Evolutionary conservation across 2,329 filamentous ascomycete genomes (phyloP).

Genomic region (Hypoxylon sp.): DNA sequence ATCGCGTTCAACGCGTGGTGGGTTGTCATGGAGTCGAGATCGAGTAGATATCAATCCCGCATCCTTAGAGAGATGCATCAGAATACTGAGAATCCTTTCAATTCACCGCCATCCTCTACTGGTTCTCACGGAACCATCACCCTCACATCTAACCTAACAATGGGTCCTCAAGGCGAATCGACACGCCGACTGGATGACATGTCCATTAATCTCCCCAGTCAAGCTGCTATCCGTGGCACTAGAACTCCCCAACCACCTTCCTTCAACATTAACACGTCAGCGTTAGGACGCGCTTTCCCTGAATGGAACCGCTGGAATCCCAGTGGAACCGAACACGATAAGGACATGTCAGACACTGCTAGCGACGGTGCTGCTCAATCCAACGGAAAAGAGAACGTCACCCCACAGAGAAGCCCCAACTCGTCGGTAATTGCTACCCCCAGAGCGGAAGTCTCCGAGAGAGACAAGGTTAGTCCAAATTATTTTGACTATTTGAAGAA

Average conservation of each 20-base stretch:
- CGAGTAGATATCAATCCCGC: slow-evolving; percentile 52
- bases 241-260: slow-evolving; percentile 45
- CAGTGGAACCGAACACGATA: slow-evolving; percentile 45
- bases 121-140: slow-evolving; percentile 71
- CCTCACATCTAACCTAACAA: slow-evolving; percentile 69
- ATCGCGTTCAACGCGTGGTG: slow-evolving; percentile 45
- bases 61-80: slow-evolving; percentile 57
- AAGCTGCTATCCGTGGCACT: slow-evolving; percentile 39
- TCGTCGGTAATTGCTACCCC: slow-evolving; percentile 34
- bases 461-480: slow-evolving; percentile 34
- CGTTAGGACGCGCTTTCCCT: slow-evolving; percentile 65
- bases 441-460: slow-evolving; percentile 25
- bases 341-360: slow-evolving; percentile 55
- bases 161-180: slow-evolving; percentile 68
- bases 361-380: slow-evolving; percentile 49
- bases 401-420: slow-evolving; percentile 51
- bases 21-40: slow-evolving; percentile 50
- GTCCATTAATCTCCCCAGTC: slow-evolving; percentile 53
- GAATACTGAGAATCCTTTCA: slow-evolving; percentile 67
- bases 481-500: slow-evolving; percentile 1
- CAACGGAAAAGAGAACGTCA: slow-evolving; percentile 64
- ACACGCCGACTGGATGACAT: slow-evolving; percentile 67
- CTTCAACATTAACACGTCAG: slow-evolving; percentile 57
- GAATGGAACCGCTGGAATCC: slow-evolving; percentile 59
- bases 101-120: slow-evolving; percentile 71